Percentiles rank a stretch among this genome's conserved stretches.
These are phyloP conservation scores for Passiflora organensis DNA, from an alignment of 345 rosid genomes.

Conservation along the genomic window DNA sequence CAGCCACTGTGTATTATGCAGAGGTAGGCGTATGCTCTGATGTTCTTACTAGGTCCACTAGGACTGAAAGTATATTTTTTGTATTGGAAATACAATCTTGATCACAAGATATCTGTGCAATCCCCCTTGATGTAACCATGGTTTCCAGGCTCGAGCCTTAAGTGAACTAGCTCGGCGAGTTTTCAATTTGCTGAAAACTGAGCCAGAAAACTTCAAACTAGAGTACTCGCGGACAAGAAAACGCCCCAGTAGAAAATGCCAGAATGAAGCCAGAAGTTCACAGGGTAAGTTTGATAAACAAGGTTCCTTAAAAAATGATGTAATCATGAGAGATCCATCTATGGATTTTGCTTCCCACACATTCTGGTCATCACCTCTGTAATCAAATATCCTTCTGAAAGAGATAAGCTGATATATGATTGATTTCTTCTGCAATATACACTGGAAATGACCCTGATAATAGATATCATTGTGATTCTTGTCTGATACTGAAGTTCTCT, in stretches of 20 bases:
- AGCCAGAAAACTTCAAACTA: conserved; percentile 15
- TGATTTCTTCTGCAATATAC: too few relatives aligned
- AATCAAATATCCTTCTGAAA: conserved; percentile 5
- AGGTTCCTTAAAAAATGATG: not conserved
- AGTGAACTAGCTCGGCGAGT: conserved; percentile 11
- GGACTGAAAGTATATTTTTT: too few relatives aligned
- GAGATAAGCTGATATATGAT: conserved; percentile 3
- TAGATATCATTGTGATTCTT: too few relatives aligned
- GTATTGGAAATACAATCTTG: too few relatives aligned
- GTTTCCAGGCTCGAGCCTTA: conserved; percentile 18
- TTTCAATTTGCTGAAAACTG: conserved; percentile 12
- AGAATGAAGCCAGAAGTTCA: conserved; percentile 9
- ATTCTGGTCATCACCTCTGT: not conserved
- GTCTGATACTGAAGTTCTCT: too few relatives aligned
- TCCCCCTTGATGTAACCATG: too few relatives aligned
- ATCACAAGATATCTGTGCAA: too few relatives aligned
- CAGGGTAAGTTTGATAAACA: conserved; percentile 1
- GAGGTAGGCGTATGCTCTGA: conserved; percentile 14
- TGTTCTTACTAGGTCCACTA: too few relatives aligned
- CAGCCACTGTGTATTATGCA: conserved; percentile 12
- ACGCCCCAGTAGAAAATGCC: conserved; percentile 10
- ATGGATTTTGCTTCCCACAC: not conserved
- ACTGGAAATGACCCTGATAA: too few relatives aligned
- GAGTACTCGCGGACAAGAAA: conserved; percentile 9
- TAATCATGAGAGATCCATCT: not conserved